Percentiles rank a stretch among this genome's conserved stretches.
Evolutionary conservation across 208 protist species (phyloP).

Genomic region (Leishmania lainsoni): DNA sequence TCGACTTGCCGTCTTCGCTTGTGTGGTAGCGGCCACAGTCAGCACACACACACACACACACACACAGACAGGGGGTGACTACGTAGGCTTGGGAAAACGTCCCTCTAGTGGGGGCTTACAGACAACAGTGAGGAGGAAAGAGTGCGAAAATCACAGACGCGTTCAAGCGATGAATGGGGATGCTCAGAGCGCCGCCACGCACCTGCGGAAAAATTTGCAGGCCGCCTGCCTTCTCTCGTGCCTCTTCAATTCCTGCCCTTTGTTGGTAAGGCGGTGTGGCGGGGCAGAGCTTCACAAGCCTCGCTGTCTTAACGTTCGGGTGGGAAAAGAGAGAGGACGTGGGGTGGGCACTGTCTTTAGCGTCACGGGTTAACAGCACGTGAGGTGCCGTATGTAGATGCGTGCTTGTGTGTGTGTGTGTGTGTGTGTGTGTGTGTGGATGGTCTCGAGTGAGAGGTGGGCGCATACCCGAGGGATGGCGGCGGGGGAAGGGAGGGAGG

Average conservation of each 20-base stretch:
- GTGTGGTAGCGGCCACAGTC: background rate
- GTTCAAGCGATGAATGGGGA: background rate
- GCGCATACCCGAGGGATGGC: background rate
- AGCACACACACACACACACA: background rate
- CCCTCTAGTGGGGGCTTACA: background rate
- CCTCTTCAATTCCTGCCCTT: too few species aligned
- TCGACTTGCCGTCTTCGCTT: background rate
- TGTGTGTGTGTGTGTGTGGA: background rate
- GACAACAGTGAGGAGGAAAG: background rate
- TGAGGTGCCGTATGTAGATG: background rate
- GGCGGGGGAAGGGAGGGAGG: background rate
- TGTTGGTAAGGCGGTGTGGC: too few species aligned
- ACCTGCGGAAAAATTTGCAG: too few species aligned
- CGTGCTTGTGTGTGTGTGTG: background rate
- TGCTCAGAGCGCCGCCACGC: too few species aligned
- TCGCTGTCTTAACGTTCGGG: background rate
- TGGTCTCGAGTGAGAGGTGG: background rate
- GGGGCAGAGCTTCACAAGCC: background rate
- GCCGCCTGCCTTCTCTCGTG: too few species aligned
- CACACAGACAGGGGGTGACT: background rate
- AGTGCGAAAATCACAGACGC: background rate
- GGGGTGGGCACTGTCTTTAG: background rate
- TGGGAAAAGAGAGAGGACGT: background rate
- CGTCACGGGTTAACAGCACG: background rate
- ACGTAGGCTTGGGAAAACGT: background rate